phyloP scores from a whole-genome alignment of 2,329 filamentous ascomycete species.

The Taxawa tesnikishii region DNA sequence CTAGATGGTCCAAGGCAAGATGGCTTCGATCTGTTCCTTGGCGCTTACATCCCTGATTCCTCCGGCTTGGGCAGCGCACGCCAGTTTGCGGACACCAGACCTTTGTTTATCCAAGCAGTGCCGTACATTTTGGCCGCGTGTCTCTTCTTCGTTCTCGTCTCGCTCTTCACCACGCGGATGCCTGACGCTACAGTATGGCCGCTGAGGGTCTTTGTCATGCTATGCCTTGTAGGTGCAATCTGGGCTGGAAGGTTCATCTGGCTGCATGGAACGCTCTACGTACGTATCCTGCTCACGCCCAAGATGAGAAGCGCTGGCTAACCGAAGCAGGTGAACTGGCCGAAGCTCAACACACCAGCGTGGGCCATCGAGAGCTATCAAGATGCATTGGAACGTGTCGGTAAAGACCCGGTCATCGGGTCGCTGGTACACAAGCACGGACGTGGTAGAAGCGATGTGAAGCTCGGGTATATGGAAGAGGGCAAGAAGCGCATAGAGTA shows the following conservation, averaged over 20 bases:
- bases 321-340: slow-evolving; percentile 98
- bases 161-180: slow-evolving; percentile 56
- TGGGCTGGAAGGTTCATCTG: slow-evolving; percentile 71
- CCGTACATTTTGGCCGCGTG: slow-evolving; percentile 84
- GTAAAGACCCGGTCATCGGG: slow-evolving; percentile 73
- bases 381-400: slow-evolving; percentile 70
- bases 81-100: slow-evolving; percentile 74
- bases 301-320: slow-evolving; percentile 1
- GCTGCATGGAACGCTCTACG: slow-evolving; percentile 82
- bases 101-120: slow-evolving; percentile 80
- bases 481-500: slow-evolving; percentile 97
- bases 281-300: slow-evolving; percentile 42
- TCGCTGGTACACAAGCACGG: slow-evolving; percentile 61
- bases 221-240: slow-evolving; percentile 59
- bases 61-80: slow-evolving; percentile 58
- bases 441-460: slow-evolving; percentile 68
- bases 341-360: slow-evolving; percentile 80
- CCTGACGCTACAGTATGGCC: slow-evolving; percentile 70
- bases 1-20: slow-evolving; percentile 87
- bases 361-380: slow-evolving; percentile 81
- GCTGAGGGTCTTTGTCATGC: slow-evolving; percentile 65
- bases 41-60: slow-evolving; percentile 65
- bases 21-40: slow-evolving; percentile 87
- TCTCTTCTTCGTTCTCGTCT: slow-evolving; percentile 69
- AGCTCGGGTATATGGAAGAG: slow-evolving; percentile 80